Evolutionary conservation across 2,329 filamentous ascomycete species (phyloP), one percentile per base, ranked within the genome.

Genomic region (Plectosphaerella plurivora): DNA sequence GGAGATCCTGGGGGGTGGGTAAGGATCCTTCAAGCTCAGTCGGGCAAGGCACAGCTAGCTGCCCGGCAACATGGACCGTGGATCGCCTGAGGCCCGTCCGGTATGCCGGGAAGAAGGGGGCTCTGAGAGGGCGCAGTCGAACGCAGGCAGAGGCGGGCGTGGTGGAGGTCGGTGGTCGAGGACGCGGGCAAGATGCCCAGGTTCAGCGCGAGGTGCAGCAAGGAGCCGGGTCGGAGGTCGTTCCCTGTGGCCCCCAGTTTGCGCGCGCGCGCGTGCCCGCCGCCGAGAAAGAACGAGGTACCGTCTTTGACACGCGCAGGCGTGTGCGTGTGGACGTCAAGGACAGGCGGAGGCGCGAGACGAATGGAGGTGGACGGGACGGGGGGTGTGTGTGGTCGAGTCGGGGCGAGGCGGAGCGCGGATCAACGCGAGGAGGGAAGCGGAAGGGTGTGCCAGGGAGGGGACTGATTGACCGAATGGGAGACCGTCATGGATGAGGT

Each of bases 1-100:
- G 28, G 28, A 8, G 28, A 33, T 33, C 28, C 28, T 55, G 52
- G 54, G 52, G 49, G 35, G 28, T 33, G 28, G 28, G 28, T 33
- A 33, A 10, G 28, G 28, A 33, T 33, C 28, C 28, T 33, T 33
- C 28, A 12, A 33, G 28, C 28, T 33, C 28, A 33, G 28, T 33
- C 28, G 28, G 28, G 28, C 41, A 16, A 20, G 41, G 41, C 18
- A 20, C 41, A 44, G 16, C 41, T 20, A 44, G n/a, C 41, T 44
- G 18, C 41, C 18, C 41, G 41, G 41, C 41, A 44, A 16, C 41
- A 44, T 44, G 41, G 16, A 44, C 41, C 41, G 41, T 18, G 41
- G 7, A 20, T 44, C 41, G 41, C 18, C 41, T 18, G 41, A 44
- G 18, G 41, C 41, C 41, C 9, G 41, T 44, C 28, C 28, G 41